A percentile compares a stretch with the other conserved stretches of the same genome.
phyloP scores from a whole-genome alignment of 495 filamentous ascomycete genomes.

The Podospora sp. region DNA sequence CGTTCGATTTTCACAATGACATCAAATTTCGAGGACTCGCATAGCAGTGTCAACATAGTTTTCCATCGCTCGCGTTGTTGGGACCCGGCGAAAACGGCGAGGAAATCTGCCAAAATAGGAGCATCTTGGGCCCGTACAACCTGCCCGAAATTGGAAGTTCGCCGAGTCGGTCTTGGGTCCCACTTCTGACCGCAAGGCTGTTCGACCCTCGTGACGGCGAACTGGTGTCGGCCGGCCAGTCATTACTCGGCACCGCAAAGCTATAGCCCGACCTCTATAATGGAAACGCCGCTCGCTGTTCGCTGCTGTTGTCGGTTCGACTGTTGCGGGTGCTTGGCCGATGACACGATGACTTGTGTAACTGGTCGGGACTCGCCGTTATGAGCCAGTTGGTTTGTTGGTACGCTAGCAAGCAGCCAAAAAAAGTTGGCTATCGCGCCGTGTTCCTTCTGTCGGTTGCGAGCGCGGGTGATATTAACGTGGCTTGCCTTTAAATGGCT shows the following conservation, averaged over 20 bases:
- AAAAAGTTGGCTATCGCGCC: background rate
- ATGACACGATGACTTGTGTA: background rate
- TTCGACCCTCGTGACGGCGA: constrained; percentile 6
- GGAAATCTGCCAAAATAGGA: constrained; percentile 16
- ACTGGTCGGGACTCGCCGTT: background rate
- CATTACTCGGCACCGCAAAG: background rate
- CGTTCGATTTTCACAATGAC: background rate
- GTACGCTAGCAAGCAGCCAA: background rate
- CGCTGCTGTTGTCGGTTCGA: background rate
- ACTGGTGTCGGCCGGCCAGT: background rate
- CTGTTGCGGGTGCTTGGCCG: background rate
- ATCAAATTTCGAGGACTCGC: background rate
- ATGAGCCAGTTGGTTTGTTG: background rate
- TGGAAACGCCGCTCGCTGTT: background rate
- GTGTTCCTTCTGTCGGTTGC: constrained; percentile 1
- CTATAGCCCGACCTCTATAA: constrained; percentile 1
- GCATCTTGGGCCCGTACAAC: background rate
- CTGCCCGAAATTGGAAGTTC: background rate
- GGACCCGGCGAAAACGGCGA: background rate
- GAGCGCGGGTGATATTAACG: constrained; percentile 3
- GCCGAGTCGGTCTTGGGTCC: too few species aligned
- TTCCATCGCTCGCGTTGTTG: background rate
- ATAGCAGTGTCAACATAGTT: background rate
- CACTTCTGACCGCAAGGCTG: background rate
- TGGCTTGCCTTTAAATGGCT: constrained; percentile 22